Evolutionary conservation across 306 rosid species (phyloP).

Genomic region (Cucumis hystrix): DNA sequence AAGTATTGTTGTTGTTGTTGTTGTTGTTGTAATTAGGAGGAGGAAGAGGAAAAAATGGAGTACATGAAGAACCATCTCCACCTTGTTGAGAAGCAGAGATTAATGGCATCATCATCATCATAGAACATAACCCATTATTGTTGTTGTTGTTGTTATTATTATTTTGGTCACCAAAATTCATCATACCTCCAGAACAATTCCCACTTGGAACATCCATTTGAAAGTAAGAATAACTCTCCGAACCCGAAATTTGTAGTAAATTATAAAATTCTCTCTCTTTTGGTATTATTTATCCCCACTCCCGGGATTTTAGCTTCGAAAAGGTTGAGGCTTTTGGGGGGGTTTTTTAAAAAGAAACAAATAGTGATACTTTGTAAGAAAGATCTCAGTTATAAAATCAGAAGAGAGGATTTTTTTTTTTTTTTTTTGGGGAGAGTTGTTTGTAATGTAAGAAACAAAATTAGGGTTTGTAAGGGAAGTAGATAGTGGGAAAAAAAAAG

Average conservation of each 20-base stretch:
- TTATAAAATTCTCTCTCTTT: too few relatives aligned
- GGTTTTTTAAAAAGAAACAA: neutral
- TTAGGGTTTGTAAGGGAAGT: neutral
- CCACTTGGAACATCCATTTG: slow-evolving; percentile 45
- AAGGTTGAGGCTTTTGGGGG: slow-evolving; percentile 36
- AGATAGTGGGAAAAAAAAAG: neutral
- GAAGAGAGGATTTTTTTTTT: neutral
- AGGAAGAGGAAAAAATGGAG: slow-evolving; percentile 27
- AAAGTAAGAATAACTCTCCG: neutral
- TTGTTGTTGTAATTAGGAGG: slow-evolving; percentile 9
- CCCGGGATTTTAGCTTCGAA: slow-evolving; percentile 85
- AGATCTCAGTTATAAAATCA: neutral
- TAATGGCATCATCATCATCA: slow-evolving; percentile 69
- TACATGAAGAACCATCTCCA: slow-evolving; percentile 15
- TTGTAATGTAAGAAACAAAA: too few relatives aligned
- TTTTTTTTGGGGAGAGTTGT: neutral
- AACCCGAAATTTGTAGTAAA: too few relatives aligned
- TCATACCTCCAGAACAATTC: slow-evolving; percentile 23
- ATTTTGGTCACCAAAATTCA: slow-evolving; percentile 52
- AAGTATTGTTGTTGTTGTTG: slow-evolving; percentile 9
- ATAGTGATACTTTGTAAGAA: neutral
- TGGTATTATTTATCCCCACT: slow-evolving; percentile 17
- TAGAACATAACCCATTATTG: slow-evolving; percentile 47
- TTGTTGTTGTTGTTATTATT: neutral
- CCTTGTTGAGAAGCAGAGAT: slow-evolving; percentile 18